Conservation (phyloP, 2,329 filamentous ascomycete genomes). For the Aureobasidium uvarum region DNA sequence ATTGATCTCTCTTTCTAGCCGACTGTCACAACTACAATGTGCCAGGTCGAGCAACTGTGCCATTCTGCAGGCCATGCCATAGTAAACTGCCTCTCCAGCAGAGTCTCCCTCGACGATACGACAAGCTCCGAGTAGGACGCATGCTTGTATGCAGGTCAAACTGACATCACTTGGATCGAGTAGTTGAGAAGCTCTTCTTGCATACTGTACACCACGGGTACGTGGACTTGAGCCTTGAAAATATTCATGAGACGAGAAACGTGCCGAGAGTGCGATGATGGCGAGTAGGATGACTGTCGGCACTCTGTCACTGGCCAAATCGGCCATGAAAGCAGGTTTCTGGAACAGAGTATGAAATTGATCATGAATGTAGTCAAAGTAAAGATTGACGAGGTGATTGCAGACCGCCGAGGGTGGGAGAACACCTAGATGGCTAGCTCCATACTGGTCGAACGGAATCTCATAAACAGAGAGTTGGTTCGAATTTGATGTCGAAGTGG, state of each 20-base stretch:
- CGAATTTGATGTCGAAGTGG: not conserved
- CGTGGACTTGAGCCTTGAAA: not conserved
- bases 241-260: not conserved
- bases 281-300: not conserved
- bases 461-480: not conserved
- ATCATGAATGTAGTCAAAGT: slow-evolving; percentile 10
- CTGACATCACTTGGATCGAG: slow-evolving; percentile 3
- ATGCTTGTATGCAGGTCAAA: not conserved
- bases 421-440: not conserved
- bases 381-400: not conserved
- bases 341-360: slow-evolving; percentile 6
- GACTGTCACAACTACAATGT: not conserved
- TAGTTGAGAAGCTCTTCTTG: not conserved
- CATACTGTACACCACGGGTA: not conserved
- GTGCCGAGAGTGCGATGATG: slow-evolving; percentile 1
- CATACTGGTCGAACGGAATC: not conserved
- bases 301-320: not conserved
- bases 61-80: slow-evolving; percentile 8
- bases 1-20: not conserved
- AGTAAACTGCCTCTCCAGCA: not conserved
- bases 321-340: slow-evolving; percentile 4
- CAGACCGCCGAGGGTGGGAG: not conserved
- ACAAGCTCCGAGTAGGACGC: slow-evolving; percentile 1
- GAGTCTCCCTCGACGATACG: not conserved
- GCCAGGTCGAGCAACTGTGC: slow-evolving; percentile 2